A percentile compares a stretch with the other conserved stretches of the same genome.
Evolutionary conservation across 2,329 filamentous ascomycete species (phyloP).

Genomic region (Rugonectria rugulosa): DNA sequence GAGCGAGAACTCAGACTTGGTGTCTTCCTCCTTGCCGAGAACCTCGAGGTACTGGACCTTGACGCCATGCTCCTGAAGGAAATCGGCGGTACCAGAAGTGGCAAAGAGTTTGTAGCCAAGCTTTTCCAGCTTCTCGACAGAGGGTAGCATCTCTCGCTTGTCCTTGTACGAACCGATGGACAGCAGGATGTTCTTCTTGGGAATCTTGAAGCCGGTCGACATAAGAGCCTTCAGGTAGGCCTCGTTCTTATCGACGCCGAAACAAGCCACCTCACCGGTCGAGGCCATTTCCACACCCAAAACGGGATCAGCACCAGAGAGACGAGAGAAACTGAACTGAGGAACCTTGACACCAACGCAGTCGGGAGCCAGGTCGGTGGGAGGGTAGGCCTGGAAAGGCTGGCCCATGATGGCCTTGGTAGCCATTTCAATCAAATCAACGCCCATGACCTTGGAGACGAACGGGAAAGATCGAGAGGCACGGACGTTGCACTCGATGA

Average conservation of each 20-base stretch:
- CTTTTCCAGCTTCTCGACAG: constrained; percentile 86
- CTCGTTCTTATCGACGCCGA: constrained; percentile 95
- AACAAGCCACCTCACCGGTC: constrained; percentile 96
- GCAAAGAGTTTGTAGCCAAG: constrained; percentile 96
- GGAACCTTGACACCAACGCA: constrained; percentile 98
- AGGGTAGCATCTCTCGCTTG: constrained; percentile 96
- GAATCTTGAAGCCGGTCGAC: constrained; percentile 94
- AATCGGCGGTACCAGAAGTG: constrained; percentile 95
- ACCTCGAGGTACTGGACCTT: constrained; percentile 94
- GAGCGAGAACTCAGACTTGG: constrained; percentile 95
- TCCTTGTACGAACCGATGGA: constrained; percentile 98
- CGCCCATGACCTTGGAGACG: constrained; percentile 97
- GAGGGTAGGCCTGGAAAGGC: constrained; percentile 83
- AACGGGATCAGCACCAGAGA: constrained; percentile 95
- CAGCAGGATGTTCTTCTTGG: constrained; percentile 92
- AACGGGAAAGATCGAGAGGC: constrained; percentile 98
- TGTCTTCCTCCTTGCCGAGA: constrained; percentile 79
- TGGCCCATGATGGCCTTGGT: constrained; percentile 94
- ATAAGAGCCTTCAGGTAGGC: constrained; percentile 96
- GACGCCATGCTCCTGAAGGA: constrained; percentile 90
- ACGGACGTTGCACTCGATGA: constrained; percentile 98
- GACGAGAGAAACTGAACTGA: constrained; percentile 97
- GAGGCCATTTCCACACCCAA: constrained; percentile 99
- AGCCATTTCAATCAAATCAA: constrained; percentile 97
- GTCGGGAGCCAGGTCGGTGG: constrained; percentile 75